Base-by-base conservation (phyloP, 257 asterid genomes). In the Solanum sparsipilum region DNA sequence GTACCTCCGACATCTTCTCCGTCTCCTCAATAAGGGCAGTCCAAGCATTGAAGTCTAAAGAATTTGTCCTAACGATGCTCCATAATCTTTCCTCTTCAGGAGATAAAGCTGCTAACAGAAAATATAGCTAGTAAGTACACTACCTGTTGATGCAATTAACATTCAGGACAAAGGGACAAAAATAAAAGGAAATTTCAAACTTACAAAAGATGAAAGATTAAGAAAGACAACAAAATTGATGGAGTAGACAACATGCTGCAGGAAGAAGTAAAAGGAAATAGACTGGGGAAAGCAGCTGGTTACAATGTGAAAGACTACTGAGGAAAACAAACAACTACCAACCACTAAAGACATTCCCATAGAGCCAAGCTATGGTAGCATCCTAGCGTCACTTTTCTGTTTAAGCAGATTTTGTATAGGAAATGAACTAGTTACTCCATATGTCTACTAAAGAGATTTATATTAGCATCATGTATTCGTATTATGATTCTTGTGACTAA, bases 1-100 rank as follows among this genome's bases (percentile, higher is more conserved):
- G 89, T 91, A 97, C 99, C 99, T 97, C 99, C 6, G 96, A 91
- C 87, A 87, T 89, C 90, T 93, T 97, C 94, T 97, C 99, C 3
- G 99, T 95, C 92, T 97, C 99, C 29, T 97, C 99, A 32, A 97
- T 92, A 82, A 97, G 92, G 44, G 98, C 94, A 88, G 98, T 97
- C 99, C 99, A 97, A 34, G 98, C 98, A 93, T 89, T 94, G 56
- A 97, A 97, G 68, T 97, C 99, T 89, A 93, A 88, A 38, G 98
- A 94, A 92, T 97, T 97, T 52, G 98, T 92, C 29, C 95, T 94
- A 67, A 97, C 98, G 81, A 95, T 94, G 94, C 95, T 97, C 99
- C 99, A 97, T 73, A 95, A 73, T 89, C 98, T 94, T 91, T 96
- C 99, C 92, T 97, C 99, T 91, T 97, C 99, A 18, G 94, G 93